Evolutionary conservation across 2,329 filamentous ascomycete species (phyloP).

Genomic region (Aspergillus calidoustus): DNA sequence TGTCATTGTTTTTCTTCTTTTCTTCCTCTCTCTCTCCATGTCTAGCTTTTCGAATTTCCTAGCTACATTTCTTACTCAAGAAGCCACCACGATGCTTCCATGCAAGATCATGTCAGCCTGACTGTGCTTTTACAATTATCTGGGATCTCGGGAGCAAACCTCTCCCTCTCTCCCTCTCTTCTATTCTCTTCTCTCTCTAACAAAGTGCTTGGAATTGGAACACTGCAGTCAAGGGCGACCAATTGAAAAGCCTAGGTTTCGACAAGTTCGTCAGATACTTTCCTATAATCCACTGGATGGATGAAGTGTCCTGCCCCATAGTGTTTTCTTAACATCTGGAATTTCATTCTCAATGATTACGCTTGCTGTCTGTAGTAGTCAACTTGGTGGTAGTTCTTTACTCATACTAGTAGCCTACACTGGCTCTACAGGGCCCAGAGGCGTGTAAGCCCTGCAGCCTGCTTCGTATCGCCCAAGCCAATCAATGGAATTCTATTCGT

Average conservation of each 20-base stretch:
- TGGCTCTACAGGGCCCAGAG: too few relatives aligned
- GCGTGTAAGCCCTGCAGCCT: too few relatives aligned
- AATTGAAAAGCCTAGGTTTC: constrained; percentile 3
- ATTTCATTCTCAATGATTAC: neutral
- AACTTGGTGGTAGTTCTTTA: neutral
- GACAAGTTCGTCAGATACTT: constrained; percentile 3
- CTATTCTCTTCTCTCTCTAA: constrained; percentile 1
- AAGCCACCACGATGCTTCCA: neutral
- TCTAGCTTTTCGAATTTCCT: constrained; percentile 8
- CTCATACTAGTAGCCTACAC: neutral
- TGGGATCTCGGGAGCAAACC: constrained; percentile 5
- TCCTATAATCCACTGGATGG: constrained; percentile 17
- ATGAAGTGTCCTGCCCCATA: constrained; percentile 14
- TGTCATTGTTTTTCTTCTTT: constrained; percentile 13
- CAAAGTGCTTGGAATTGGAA: constrained; percentile 19
- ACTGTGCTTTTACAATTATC: constrained; percentile 2
- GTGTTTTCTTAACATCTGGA: constrained; percentile 2
- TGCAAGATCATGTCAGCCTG: neutral
- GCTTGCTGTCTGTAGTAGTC: neutral
- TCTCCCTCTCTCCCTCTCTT: neutral
- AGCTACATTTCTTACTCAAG: constrained; percentile 6
- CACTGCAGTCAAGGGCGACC: neutral
- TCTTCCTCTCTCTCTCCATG: constrained; percentile 1
- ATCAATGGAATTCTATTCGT: too few relatives aligned
- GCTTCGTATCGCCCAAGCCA: too few relatives aligned